phyloP scores from a whole-genome alignment of 139 green algal species.

The Medakamo hakoo region DNA sequence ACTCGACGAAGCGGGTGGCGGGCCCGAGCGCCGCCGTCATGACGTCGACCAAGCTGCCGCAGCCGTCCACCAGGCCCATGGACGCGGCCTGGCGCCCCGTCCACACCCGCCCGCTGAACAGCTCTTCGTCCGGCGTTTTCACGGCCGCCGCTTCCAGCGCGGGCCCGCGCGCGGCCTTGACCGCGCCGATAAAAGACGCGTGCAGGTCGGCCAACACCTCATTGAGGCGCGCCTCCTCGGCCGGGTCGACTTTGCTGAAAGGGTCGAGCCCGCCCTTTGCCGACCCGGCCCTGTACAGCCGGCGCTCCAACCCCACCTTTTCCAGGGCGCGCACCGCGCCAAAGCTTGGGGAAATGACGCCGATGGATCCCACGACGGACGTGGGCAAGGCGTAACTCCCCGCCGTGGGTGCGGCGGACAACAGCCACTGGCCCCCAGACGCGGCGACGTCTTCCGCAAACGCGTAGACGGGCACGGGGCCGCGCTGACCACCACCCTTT shows the following conservation, averaged over 20 bases:
- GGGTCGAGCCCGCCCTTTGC: conserved; percentile 26
- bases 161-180: conserved; percentile 6
- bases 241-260: conserved; percentile 14
- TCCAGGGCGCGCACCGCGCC: conserved; percentile 7
- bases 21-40: conserved; percentile 2
- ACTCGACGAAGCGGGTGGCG: not conserved
- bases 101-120: conserved; percentile 25
- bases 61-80: conserved; percentile 21
- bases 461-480: conserved; percentile 16
- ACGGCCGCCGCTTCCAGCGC: conserved; percentile 3
- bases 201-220: conserved; percentile 23
- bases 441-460: conserved; percentile 34
- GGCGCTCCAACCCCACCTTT: conserved; percentile 19
- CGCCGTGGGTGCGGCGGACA: conserved; percentile 19
- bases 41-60: conserved; percentile 8
- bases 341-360: conserved; percentile 22
- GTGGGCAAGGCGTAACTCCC: conserved; percentile 10
- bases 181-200: conserved; percentile 11
- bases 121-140: conserved; percentile 7
- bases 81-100: conserved; percentile 22
- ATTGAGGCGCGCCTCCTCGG: conserved; percentile 16
- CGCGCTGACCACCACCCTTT: too few species aligned
- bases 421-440: conserved; percentile 29
- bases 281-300: conserved; percentile 19
- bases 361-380: conserved; percentile 24